These are phyloP conservation scores for Ambrosia artemisiifolia DNA, from an alignment of 129 eudicot genomes.

Conservation along the genomic window DNA sequence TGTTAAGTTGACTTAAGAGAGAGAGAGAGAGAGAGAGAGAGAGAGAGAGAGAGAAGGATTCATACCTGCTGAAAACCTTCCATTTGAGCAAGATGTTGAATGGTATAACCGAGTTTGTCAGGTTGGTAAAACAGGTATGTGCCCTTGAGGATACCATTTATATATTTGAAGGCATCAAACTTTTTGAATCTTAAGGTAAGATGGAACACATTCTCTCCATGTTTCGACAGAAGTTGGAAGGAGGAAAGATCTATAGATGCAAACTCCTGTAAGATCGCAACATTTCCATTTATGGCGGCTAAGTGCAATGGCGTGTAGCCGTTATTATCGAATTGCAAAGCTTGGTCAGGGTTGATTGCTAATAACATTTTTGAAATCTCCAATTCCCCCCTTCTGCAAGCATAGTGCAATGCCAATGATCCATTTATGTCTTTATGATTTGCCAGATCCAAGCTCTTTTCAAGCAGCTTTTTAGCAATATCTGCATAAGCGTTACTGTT, in stretches of 20 bases:
- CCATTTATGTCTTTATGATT: constrained; percentile 12
- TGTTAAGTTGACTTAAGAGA: no score
- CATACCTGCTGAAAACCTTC: constrained; percentile 15
- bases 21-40: background rate
- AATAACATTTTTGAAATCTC: background rate
- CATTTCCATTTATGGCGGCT: constrained; percentile 25
- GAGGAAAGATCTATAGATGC: constrained; percentile 25
- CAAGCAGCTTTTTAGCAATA: constrained; percentile 20
- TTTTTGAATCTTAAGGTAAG: constrained; percentile 22
- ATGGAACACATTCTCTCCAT: constrained; percentile 26
- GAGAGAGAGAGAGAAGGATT: background rate
- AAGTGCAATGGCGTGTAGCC: background rate
- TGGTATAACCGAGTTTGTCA: constrained; percentile 23
- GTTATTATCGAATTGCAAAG: constrained; percentile 8
- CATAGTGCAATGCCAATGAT: constrained; percentile 27
- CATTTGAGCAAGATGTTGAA: constrained; percentile 21
- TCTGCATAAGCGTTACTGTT: constrained; percentile 2
- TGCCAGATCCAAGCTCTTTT: constrained; percentile 19
- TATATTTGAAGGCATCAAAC: constrained; percentile 23
- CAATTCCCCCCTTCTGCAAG: constrained; percentile 21
- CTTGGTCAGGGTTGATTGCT: constrained; percentile 25
- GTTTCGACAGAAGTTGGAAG: constrained; percentile 21
- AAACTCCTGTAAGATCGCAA: constrained; percentile 24
- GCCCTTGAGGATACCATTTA: constrained; percentile 18
- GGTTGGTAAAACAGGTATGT: constrained; percentile 23